Evolutionary conservation across 1,284 basidiomycete species (phyloP).

Genomic region (Marasmius oreades): DNA sequence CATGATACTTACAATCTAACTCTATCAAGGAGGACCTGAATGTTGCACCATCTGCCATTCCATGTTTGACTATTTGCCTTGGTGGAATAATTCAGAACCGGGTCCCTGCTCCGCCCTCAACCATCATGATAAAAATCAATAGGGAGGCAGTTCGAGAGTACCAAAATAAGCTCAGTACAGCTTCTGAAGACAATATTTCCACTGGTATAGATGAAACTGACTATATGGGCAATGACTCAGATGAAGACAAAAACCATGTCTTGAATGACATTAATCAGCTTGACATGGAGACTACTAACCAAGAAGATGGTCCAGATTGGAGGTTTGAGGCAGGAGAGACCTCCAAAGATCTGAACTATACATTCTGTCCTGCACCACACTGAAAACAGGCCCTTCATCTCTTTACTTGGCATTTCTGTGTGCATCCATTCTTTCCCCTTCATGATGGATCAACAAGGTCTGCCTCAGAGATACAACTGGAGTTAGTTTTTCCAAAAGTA

Average conservation of each 20-base stretch:
- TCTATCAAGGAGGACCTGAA: background rate
- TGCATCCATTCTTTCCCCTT: background rate
- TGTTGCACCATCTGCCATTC: slow-evolving; percentile 10
- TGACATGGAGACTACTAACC: background rate
- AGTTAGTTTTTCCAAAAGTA: too few relatives aligned
- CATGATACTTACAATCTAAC: background rate
- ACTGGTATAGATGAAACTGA: background rate
- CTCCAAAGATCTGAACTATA: background rate
- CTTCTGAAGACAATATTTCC: background rate
- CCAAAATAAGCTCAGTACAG: background rate
- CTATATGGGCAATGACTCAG: background rate
- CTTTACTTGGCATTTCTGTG: slow-evolving; percentile 1
- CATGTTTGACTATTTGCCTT: slow-evolving; percentile 13
- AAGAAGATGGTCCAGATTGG: slow-evolving; percentile 11
- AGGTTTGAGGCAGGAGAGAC: slow-evolving; percentile 9
- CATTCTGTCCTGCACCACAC: slow-evolving; percentile 9
- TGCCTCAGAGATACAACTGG: too few relatives aligned
- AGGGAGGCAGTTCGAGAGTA: background rate
- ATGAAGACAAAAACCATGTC: too few relatives aligned
- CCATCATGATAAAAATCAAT: background rate
- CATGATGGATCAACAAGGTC: too few relatives aligned
- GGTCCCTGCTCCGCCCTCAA: background rate
- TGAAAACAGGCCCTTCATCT: slow-evolving; percentile 1
- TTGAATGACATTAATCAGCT: too few relatives aligned
- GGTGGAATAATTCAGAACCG: slow-evolving; percentile 9